Percentiles rank a stretch among this genome's conserved stretches.
Conservation (phyloP, 2,329 filamentous ascomycete genomes). For the Sclerotinia minor region DNA sequence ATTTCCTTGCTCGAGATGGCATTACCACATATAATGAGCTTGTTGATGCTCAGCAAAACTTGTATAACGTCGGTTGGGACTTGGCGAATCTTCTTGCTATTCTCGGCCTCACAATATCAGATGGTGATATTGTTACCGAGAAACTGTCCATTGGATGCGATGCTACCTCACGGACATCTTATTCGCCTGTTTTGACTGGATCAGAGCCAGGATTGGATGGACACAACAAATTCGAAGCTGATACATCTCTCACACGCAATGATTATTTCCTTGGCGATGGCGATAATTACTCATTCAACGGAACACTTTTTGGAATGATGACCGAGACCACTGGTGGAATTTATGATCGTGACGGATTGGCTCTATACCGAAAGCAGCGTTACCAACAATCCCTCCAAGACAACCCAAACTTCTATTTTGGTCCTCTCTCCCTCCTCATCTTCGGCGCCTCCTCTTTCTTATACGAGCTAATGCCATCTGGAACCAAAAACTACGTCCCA, state of each 20-base stretch:
- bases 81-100: slow-evolving; percentile 26
- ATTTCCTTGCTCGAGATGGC: slow-evolving; percentile 44
- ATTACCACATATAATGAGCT: slow-evolving; percentile 38
- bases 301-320: slow-evolving; percentile 41
- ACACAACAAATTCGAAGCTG: slow-evolving; percentile 55
- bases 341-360: slow-evolving; percentile 39
- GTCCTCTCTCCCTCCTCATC: slow-evolving; percentile 25
- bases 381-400: slow-evolving; percentile 35
- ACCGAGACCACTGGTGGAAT: slow-evolving; percentile 40
- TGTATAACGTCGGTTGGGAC: slow-evolving; percentile 36
- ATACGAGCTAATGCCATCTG: slow-evolving; percentile 16
- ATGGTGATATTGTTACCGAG: slow-evolving; percentile 35
- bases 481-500: background rate
- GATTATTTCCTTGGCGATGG: slow-evolving; percentile 44
- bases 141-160: slow-evolving; percentile 37
- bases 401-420: slow-evolving; percentile 36
- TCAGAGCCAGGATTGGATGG: slow-evolving; percentile 34
- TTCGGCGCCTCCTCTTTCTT: slow-evolving; percentile 10
- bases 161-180: slow-evolving; percentile 40
- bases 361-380: slow-evolving; percentile 40
- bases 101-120: slow-evolving; percentile 28
- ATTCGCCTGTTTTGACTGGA: slow-evolving; percentile 28
- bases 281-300: slow-evolving; percentile 33
- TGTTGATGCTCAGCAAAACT: slow-evolving; percentile 37
- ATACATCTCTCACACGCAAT: slow-evolving; percentile 52